Evolutionary conservation across 176 grass and related monocot species (phyloP).

Genomic region (Rhynchospora breviuscula): DNA sequence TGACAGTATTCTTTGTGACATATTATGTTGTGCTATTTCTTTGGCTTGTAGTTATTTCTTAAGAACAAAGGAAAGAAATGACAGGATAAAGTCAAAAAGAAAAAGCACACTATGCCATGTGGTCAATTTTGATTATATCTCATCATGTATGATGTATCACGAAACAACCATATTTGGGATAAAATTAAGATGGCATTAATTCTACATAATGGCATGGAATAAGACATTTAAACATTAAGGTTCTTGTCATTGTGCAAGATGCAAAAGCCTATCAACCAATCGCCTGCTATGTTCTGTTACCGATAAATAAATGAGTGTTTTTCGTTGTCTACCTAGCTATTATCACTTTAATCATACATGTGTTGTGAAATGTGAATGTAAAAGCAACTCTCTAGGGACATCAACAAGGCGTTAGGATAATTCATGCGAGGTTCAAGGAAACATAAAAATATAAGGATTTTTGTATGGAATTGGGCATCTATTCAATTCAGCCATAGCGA

Average conservation of each 20-base stretch:
- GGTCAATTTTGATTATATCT: neutral
- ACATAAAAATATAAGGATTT: neutral
- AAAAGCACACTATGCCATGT: neutral
- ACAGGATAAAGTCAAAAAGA: neutral
- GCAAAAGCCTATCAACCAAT: neutral
- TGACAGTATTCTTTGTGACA: neutral
- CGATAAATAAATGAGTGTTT: neutral
- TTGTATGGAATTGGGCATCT: neutral
- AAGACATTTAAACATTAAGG: neutral
- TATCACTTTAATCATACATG: slow-evolving; percentile 7
- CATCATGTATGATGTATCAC: neutral
- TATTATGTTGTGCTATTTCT: neutral
- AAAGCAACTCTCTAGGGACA: neutral
- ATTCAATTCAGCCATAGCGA: neutral
- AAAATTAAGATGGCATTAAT: slow-evolving; percentile 17
- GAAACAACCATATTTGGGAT: slow-evolving; percentile 10
- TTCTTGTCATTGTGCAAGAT: slow-evolving; percentile 8
- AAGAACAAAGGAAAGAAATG: neutral
- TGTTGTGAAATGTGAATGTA: slow-evolving; percentile 1
- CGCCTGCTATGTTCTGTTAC: neutral
- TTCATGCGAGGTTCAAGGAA: neutral
- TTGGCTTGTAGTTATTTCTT: neutral
- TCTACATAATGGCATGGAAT: neutral
- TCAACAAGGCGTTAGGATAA: slow-evolving; percentile 10
- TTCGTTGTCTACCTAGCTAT: slow-evolving; percentile 5